Evolutionary conservation across 73 alveolate species (phyloP).

Genomic region (Paramecium tetraurelia): DNA sequence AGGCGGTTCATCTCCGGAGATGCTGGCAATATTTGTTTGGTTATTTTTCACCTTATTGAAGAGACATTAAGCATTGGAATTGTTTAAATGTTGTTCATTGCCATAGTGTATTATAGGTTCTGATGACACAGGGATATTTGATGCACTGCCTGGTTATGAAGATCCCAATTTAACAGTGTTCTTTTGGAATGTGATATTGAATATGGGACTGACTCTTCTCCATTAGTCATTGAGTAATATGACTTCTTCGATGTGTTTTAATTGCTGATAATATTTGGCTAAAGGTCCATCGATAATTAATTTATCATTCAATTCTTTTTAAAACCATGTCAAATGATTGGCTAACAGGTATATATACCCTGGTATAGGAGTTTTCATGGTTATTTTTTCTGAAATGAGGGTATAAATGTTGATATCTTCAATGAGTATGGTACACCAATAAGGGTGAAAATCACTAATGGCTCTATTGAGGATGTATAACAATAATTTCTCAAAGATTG

Average conservation of each 20-base stretch:
- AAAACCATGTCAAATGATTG: neutral
- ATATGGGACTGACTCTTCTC: neutral
- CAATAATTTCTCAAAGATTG: slow-evolving; percentile 15
- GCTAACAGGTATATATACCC: neutral
- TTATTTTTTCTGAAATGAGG: neutral
- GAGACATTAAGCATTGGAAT: neutral
- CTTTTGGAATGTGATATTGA: neutral
- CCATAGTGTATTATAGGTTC: neutral
- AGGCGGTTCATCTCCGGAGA: neutral
- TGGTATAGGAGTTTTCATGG: neutral
- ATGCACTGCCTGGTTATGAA: neutral
- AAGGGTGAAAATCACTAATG: slow-evolving; percentile 48
- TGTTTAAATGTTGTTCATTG: neutral
- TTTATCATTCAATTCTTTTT: slow-evolving; percentile 4
- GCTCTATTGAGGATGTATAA: slow-evolving; percentile 11
- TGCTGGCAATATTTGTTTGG: neutral
- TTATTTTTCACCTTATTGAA: slow-evolving; percentile 14
- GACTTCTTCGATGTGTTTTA: neutral
- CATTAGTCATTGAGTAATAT: neutral
- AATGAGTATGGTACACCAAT: neutral
- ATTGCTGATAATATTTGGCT: neutral
- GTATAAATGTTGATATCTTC: neutral
- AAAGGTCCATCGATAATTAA: neutral
- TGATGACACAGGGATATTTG: neutral
- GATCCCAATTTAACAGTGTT: neutral